Evolutionary conservation across 768 basidiomycete genomes (phyloP).

Genomic region (Panus rudis): DNA sequence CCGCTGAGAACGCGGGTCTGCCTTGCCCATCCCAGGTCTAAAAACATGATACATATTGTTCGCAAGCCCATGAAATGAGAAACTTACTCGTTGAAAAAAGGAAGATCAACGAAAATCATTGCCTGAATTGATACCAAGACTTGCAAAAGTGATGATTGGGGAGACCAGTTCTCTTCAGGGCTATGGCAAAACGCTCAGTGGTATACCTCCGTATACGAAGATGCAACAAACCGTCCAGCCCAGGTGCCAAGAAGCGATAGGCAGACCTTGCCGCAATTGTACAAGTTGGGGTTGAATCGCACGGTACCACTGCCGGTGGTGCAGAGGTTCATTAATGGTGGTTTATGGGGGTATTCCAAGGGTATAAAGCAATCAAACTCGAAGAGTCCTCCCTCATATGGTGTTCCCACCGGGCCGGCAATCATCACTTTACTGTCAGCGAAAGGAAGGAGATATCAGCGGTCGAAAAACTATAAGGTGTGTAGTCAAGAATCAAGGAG

Average conservation of each 20-base stretch:
- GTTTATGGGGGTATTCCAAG: constrained; percentile 38
- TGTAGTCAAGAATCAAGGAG: constrained; percentile 8
- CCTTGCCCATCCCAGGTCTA: constrained; percentile 44
- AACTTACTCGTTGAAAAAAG: constrained; percentile 52
- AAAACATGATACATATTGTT: not conserved
- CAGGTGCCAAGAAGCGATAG: constrained; percentile 51
- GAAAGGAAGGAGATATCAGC: not conserved
- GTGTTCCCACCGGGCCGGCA: constrained; percentile 59
- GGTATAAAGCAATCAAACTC: constrained; percentile 56
- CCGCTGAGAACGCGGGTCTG: constrained; percentile 24
- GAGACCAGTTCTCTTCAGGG: constrained; percentile 41
- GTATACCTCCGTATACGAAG: too few relatives aligned
- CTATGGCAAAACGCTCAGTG: constrained; percentile 6
- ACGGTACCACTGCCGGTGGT: constrained; percentile 46
- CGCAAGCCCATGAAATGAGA: not conserved
- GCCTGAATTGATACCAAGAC: constrained; percentile 52
- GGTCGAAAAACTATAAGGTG: not conserved
- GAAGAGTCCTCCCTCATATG: constrained; percentile 63
- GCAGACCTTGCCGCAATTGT: constrained; percentile 43
- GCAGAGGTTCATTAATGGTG: constrained; percentile 43
- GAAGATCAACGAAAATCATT: constrained; percentile 49
- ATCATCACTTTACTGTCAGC: constrained; percentile 49
- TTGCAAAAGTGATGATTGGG: constrained; percentile 48
- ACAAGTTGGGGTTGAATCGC: constrained; percentile 53
- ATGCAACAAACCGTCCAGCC: constrained; percentile 33